Evolutionary conservation across 2,329 filamentous ascomycete species (phyloP).

Genomic region (Ascochyta rabiei): DNA sequence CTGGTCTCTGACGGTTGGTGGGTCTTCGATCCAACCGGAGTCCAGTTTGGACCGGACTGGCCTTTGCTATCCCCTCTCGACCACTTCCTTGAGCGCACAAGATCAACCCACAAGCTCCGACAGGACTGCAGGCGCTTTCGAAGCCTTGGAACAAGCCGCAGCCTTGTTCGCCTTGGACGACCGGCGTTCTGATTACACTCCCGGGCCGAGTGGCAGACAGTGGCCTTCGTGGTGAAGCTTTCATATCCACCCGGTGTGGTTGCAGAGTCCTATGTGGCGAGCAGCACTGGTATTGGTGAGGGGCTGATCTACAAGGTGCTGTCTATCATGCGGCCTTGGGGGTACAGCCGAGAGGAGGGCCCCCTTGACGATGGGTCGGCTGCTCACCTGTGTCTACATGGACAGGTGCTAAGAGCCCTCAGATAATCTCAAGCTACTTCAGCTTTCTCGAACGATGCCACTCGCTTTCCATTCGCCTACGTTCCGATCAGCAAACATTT

Average conservation of each 20-base stretch:
- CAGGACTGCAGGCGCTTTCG: background rate
- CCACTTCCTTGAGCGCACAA: background rate
- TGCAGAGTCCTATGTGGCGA: background rate
- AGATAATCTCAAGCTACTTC: background rate
- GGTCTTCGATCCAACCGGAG: constrained; percentile 26
- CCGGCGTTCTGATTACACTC: background rate
- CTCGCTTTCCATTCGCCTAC: background rate
- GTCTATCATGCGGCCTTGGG: background rate
- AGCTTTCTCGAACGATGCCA: background rate
- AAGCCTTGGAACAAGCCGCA: background rate
- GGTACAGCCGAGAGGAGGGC: constrained; percentile 13
- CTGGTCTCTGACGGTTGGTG: background rate
- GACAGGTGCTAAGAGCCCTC: constrained; percentile 16
- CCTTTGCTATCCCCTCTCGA: constrained; percentile 6
- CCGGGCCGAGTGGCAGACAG: background rate
- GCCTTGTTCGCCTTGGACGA: background rate
- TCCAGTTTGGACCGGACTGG: constrained; percentile 25
- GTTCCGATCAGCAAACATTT: background rate
- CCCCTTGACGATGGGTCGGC: constrained; percentile 16
- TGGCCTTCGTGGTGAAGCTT: background rate
- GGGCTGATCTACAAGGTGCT: background rate
- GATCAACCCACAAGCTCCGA: background rate
- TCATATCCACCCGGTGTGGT: background rate
- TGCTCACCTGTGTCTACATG: constrained; percentile 1
- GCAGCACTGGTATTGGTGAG: background rate